Base-by-base conservation (phyloP, 768 basidiomycete species). In the Lanmaoa pseudosensibilis region DNA sequence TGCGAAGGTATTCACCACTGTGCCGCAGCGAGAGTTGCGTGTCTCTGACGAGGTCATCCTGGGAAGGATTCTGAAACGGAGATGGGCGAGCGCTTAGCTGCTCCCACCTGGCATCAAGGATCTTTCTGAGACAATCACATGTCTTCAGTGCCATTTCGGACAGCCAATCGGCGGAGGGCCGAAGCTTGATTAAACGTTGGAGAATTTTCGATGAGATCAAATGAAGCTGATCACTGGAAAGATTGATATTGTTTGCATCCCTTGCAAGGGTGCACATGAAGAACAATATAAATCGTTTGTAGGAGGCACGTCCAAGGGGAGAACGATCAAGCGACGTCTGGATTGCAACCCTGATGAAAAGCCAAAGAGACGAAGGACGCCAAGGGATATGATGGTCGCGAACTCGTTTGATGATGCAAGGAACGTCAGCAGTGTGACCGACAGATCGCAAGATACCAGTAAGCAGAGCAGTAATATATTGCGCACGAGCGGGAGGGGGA, bases 61-160 rank as follows among this genome's bases (percentile, higher is more conserved):
- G 46, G 9, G 56, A 57, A 16, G 56, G 50, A 15, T 32, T 50
- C 49, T 21, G 34, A 70, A 52, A 54, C 72, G 49, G 23, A 70
- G 58, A 13, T 56, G 44, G 10, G 55, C 50, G 6, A 67, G 69
- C 7, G 46, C 47, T 69, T 68, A 75, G n/a, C 19, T 49, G 36
- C 19, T 52, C 53, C 78, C 77, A 78, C 39, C 76, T 68, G 11
- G 27, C 30, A 55, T 74, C 64, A 25, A 79, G 55, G 12, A 50
- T 19, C 43, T 47, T 39, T 58, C 48, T 43, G 60, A 68, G 36
- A 30, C 16, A 1, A 11, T 32, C 3, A 10, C 70, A 75, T 1
- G 75, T 60, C 40, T 74, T 51, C 45, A 79, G 58, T 27, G 71
- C 79, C 9, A 73, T 56, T 5, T 61, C 76, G 71, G 65, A 82